Base-by-base conservation (phyloP, 1,284 basidiomycete species). In the Cutaneotrichosporon daszewskae region DNA sequence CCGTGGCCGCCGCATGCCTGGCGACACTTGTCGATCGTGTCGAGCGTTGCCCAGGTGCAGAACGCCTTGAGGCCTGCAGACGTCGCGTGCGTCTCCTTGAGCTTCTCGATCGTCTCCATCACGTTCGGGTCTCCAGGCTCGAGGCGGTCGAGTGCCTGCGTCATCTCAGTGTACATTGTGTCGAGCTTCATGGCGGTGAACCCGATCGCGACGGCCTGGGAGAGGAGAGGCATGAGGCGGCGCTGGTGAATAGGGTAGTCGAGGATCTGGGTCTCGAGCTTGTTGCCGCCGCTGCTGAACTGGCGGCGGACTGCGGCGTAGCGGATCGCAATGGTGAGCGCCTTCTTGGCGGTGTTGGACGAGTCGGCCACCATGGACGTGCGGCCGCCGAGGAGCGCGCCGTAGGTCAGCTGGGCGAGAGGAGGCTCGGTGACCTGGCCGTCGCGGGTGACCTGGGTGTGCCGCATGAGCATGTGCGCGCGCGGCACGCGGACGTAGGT, bases 401-500 rank as follows among this genome's bases (percentile, higher is more conserved):
- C 77, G 58, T 79, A 78, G 4, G 77, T 77, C 45, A 79, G 68
- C 57, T 79, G 77, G 26, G 75, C 75, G 12, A 79, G 72, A 32
- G 77, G 75, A 8, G 69, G 69, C 40, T 72, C 68, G 18, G 69
- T 64, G 28, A 72, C 68, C 9, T 52, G 47, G 11, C 69, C 69
- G 20, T 78, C 72, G 17, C 77, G 69, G 3, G 75, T 60, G 8
- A 70, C 68, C 59, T 78, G 77, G 26, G 76, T 76, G 64, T 79
- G 75, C 67, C 78, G 78, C 76, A 79, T 79, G 55, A 79, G 72
- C 75, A 79, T 77, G 60, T 71, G 58, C 2, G 76, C 74, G 41
- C 77, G 72, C 8, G 77, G 77, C 16, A 79, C 74, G 44, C 76
- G 72, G 41, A 95, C 80, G 61, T 86, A 82, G 58, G 88, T 81